Percentiles rank a stretch among this genome's conserved stretches.
phyloP scores from a whole-genome alignment of 192 early-diverging fungal species.

The Phycomyces blakesleeanus region DNA sequence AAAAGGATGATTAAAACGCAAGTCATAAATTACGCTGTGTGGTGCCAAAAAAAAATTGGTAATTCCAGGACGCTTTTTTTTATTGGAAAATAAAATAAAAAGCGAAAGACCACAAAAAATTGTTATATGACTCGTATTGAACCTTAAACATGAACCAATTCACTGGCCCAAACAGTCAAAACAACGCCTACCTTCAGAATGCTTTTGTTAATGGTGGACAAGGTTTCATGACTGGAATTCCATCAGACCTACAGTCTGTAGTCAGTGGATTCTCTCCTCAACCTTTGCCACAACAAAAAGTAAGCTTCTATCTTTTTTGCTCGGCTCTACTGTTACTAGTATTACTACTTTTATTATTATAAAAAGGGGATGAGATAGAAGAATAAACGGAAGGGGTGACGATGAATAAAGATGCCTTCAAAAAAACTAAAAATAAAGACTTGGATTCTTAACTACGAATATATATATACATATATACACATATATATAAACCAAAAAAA shows the following conservation, averaged over 20 bases:
- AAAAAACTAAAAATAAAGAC: too few relatives aligned
- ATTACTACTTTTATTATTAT: neutral
- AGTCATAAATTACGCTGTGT: too few relatives aligned
- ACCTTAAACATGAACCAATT: slow-evolving; percentile 22
- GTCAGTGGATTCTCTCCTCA: slow-evolving; percentile 16
- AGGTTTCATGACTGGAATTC: slow-evolving; percentile 11
- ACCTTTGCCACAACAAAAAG: neutral
- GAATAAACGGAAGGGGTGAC: too few relatives aligned
- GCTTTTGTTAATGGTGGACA: slow-evolving; percentile 1
- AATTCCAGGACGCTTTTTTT: neutral
- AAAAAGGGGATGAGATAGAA: slow-evolving; percentile 9
- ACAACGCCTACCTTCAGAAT: slow-evolving; percentile 20
- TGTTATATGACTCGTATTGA: neutral
- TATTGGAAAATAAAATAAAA: slow-evolving; percentile 4
- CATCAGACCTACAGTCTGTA: slow-evolving; percentile 19
- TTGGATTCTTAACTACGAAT: too few relatives aligned
- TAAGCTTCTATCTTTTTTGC: neutral
- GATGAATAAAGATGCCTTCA: too few relatives aligned
- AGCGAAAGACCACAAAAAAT: neutral
- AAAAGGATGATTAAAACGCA: too few relatives aligned
- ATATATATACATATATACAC: too few relatives aligned
- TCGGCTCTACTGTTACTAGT: too few relatives aligned
- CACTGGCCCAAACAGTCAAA: slow-evolving; percentile 10
- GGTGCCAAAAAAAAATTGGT: too few relatives aligned
- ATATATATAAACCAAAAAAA: too few relatives aligned